These are phyloP conservation scores for Penicillium sp. DNA, from an alignment of 2,329 filamentous ascomycete species.

Conservation along the genomic window DNA sequence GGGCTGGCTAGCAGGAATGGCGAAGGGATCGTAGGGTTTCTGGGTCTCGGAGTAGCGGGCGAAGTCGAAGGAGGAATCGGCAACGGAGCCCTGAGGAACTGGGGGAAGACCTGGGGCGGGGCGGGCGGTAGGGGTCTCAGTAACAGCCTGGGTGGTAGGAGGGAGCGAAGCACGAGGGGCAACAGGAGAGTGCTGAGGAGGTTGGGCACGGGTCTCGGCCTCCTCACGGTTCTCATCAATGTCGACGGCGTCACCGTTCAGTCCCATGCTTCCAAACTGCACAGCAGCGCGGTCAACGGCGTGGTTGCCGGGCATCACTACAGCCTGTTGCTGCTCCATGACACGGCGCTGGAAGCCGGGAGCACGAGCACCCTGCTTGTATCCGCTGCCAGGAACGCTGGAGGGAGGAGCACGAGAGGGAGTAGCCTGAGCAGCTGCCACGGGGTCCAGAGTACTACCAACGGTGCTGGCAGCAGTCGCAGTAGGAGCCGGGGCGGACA, in stretches of 20 bases:
- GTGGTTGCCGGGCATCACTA: conserved; percentile 96
- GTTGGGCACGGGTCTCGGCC: conserved; percentile 88
- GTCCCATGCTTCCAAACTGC: conserved; percentile 92
- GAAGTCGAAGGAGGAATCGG: conserved; percentile 52
- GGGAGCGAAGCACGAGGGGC: conserved; percentile 84
- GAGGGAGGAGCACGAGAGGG: conserved; percentile 62
- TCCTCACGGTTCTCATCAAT: conserved; percentile 95
- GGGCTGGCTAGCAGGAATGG: conserved; percentile 65
- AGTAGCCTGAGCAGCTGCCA: conserved; percentile 53
- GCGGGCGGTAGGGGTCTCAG: conserved; percentile 50
- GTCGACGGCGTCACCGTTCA: conserved; percentile 72
- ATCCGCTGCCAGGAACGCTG: conserved; percentile 76
- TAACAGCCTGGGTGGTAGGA: conserved; percentile 53
- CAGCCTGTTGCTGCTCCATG: conserved; percentile 92
- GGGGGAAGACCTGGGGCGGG: conserved; percentile 63
- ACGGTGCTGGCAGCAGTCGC: conserved; percentile 86
- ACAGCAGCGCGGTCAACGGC: conserved; percentile 90
- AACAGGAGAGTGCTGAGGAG: conserved; percentile 88
- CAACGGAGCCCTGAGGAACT: conserved; percentile 55
- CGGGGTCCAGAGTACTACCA: conserved; percentile 79
- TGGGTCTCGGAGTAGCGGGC: conserved; percentile 60
- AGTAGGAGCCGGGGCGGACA: conserved; percentile 72
- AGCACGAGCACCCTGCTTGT: conserved; percentile 71
- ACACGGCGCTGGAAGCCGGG: conserved; percentile 83
- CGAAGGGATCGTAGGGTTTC: conserved; percentile 87